Base-by-base conservation (phyloP, 2,329 filamentous ascomycete genomes). In the Epichloe typhina region DNA sequence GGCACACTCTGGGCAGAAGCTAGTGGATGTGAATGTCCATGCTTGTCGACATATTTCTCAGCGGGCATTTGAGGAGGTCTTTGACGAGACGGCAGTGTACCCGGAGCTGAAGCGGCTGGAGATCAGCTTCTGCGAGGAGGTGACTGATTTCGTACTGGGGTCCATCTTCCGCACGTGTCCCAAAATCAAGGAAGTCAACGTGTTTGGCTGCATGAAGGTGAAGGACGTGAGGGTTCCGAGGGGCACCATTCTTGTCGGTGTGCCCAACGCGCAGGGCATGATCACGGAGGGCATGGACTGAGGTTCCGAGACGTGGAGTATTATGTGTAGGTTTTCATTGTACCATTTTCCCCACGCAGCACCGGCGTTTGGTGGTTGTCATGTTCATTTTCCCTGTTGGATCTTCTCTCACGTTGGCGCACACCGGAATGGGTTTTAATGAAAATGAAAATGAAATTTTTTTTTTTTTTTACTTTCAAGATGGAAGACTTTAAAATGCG, bases 41-140 rank as follows among this genome's bases (percentile, higher is more conserved):
- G 86, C 84, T 0, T 95, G 88, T 62, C 83, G 91, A 3, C 85
- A 95, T 63, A 90, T 97, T 55, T 76, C 80, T 1, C 73, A 76
- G 36, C 69, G 77, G 15, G 81, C 86, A 0, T 89, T 95, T 53
- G 80, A 87, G 54, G 75, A 83, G 9, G 83, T 85, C 0, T 96
- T 97, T 60, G 68, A 71, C 5, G 66, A 69, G 8, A 73, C 73
- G 23, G 77, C 75, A 43, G 55, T 50, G 1, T 96, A 94, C 57
- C 80, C 84, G 0, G 72, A 80, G 11, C 72, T 97, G 36, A 70
- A 72, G 53, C 77, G 84, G 52, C 70, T 95, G 42, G 88, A 95
- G 62, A 71, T 93, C 42, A 86, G 83, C 49, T 94, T 95, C 64
- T 84, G 82, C 57, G 79, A 82, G 51, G 70, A 78, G 33, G 77